Percentiles rank a stretch among this genome's conserved stretches.
phyloP scores from a whole-genome alignment of 1,284 basidiomycete genomes.

The Irpex sp. region DNA sequence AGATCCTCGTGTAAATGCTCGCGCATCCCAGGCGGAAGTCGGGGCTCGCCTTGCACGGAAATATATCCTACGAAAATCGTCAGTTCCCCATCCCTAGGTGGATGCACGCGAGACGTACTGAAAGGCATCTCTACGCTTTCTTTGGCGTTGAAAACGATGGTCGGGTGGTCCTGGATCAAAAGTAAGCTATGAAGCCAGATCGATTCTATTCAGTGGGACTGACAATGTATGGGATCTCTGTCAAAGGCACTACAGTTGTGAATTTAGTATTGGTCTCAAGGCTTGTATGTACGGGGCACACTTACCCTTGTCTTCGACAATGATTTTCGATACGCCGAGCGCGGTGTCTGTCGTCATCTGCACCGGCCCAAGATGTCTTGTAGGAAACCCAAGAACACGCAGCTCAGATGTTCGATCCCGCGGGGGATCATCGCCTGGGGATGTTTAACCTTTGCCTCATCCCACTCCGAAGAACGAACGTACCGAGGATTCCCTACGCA shows the following conservation, averaged over 20 bases:
- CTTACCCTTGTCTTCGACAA: conserved; percentile 75
- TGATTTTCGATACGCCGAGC: conserved; percentile 86
- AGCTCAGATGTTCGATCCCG: conserved; percentile 87
- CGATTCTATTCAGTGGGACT: background rate
- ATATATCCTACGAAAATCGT: conserved; percentile 55
- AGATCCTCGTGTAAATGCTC: conserved; percentile 82
- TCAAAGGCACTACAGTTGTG: conserved; percentile 48
- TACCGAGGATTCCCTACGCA: conserved; percentile 60
- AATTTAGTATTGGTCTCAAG: background rate
- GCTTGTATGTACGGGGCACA: background rate
- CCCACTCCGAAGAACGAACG: background rate
- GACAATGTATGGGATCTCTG: conserved; percentile 74
- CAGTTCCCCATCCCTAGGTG: background rate
- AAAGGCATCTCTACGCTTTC: conserved; percentile 97
- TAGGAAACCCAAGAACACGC: conserved; percentile 82
- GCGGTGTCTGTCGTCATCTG: conserved; percentile 99
- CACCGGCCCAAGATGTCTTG: conserved; percentile 75
- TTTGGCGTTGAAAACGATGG: conserved; percentile 76
- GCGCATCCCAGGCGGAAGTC: conserved; percentile 88
- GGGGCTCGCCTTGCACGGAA: conserved; percentile 48
- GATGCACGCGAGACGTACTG: conserved; percentile 45
- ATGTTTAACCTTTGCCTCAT: background rate
- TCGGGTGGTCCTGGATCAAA: conserved; percentile 70
- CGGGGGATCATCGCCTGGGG: conserved; percentile 83
- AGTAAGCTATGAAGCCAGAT: background rate